Conservation (phyloP, 2,329 filamentous ascomycete species). For the Chrysoporthe cubensis region DNA sequence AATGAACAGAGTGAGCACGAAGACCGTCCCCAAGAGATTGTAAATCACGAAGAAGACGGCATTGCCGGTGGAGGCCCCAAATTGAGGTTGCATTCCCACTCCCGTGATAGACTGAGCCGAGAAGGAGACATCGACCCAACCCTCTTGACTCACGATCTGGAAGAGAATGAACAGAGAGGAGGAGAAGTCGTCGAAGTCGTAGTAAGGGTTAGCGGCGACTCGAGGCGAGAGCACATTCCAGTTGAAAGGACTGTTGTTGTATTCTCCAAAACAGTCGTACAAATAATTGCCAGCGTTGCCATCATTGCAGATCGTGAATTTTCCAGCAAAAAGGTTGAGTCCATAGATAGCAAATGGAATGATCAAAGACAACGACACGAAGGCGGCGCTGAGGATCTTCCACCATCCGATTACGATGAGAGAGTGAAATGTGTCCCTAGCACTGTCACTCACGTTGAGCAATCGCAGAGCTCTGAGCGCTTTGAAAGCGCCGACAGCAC, state of each 20-base stretch:
- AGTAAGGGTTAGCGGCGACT: constrained; percentile 79
- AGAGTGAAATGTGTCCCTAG: constrained; percentile 94
- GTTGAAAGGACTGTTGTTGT: constrained; percentile 72
- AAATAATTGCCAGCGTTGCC: constrained; percentile 61
- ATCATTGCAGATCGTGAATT: constrained; percentile 82
- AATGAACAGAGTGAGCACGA: constrained; percentile 95
- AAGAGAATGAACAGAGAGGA: constrained; percentile 94
- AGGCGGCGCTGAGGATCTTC: constrained; percentile 90
- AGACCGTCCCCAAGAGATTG: constrained; percentile 94
- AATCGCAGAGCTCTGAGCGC: constrained; percentile 87
- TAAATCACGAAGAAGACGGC: constrained; percentile 94
- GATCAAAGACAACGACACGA: constrained; percentile 90
- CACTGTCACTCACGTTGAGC: constrained; percentile 94
- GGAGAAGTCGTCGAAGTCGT: constrained; percentile 94
- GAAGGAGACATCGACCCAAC: constrained; percentile 94
- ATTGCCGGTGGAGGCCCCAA: constrained; percentile 76
- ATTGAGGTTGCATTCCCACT: constrained; percentile 70
- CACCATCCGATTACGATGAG: constrained; percentile 91
- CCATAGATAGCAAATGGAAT: constrained; percentile 98
- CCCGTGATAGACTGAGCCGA: constrained; percentile 81
- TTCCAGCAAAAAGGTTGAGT: constrained; percentile 86
- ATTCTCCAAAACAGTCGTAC: constrained; percentile 84
- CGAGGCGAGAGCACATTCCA: constrained; percentile 87
- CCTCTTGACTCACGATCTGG: constrained; percentile 98
- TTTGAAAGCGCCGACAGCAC: constrained; percentile 96